Evolutionary conservation across 2,329 filamentous ascomycete species (phyloP).

Genomic region (Pyricularia grisea): DNA sequence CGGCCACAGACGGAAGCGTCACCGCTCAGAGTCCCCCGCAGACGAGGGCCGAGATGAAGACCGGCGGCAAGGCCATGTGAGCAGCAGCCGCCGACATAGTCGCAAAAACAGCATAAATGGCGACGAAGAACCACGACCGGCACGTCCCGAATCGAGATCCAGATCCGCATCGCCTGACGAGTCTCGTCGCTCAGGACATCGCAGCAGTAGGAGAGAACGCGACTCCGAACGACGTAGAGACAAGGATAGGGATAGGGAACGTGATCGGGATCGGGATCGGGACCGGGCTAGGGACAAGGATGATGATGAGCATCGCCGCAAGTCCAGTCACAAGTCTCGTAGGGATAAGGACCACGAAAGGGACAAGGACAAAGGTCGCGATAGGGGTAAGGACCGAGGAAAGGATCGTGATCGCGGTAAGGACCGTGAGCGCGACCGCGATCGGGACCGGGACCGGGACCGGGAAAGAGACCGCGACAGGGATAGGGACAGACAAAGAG

Average conservation of each 20-base stretch:
- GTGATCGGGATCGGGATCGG: slow-evolving; percentile 1
- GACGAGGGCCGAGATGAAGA: slow-evolving; percentile 38
- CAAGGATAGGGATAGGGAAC: slow-evolving; percentile 1
- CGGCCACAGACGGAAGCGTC: slow-evolving; percentile 38
- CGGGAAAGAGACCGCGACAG: slow-evolving; percentile 22
- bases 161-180: slow-evolving; percentile 57
- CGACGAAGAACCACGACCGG: slow-evolving; percentile 35
- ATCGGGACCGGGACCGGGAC: slow-evolving; percentile 24
- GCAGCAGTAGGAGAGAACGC: slow-evolving; percentile 48
- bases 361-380: slow-evolving; percentile 11
- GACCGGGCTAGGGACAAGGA: slow-evolving; percentile 30
- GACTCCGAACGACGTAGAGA: slow-evolving; percentile 28
- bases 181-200: slow-evolving; percentile 46
- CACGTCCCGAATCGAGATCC: slow-evolving; percentile 21
- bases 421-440: slow-evolving; percentile 16
- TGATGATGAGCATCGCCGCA: slow-evolving; percentile 12
- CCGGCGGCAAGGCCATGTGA: not conserved
- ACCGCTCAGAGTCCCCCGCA: slow-evolving; percentile 40
- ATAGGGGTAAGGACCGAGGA: slow-evolving; percentile 26
- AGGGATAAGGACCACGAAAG: slow-evolving; percentile 34
- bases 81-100: slow-evolving; percentile 40
- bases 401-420: slow-evolving; percentile 31
- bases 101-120: slow-evolving; percentile 28
- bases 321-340: slow-evolving; percentile 23
- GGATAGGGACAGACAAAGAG: slow-evolving; percentile 21